phyloP scores from a whole-genome alignment of 179 eudicot species.

The Patellifolia procumbens region DNA sequence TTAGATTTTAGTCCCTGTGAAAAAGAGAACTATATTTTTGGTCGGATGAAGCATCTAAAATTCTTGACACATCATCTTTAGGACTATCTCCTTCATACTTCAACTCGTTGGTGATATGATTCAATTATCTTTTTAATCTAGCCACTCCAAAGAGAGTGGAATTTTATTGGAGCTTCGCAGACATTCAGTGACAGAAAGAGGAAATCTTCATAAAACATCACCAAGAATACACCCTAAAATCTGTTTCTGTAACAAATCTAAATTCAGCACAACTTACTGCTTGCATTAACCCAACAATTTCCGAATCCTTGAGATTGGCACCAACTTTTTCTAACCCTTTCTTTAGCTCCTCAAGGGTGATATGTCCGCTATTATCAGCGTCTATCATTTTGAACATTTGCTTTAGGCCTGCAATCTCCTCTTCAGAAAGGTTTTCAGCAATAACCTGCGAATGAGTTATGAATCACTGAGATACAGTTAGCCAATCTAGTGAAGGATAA shows the following conservation, averaged over 20 bases:
- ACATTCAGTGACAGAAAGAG: not conserved
- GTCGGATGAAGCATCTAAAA: not conserved
- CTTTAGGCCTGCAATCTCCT: constrained; percentile 48
- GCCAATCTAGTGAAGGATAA: not conserved
- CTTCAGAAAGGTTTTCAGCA: constrained; percentile 51
- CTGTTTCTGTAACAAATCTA: not conserved
- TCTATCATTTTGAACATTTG: constrained; percentile 53
- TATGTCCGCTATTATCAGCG: constrained; percentile 45
- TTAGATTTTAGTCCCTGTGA: not conserved
- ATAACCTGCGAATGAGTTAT: constrained; percentile 35
- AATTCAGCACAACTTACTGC: constrained; percentile 39
- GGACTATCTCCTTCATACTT: not conserved
- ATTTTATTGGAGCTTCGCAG: not conserved
- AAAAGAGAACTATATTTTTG: not conserved
- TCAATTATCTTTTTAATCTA: not conserved
- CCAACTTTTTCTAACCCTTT: constrained; percentile 50
- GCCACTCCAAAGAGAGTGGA: not conserved
- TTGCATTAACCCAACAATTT: constrained; percentile 43
- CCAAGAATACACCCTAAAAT: not conserved
- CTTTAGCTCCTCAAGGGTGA: constrained; percentile 49
- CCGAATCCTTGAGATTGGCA: constrained; percentile 43
- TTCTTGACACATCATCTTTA: not conserved
- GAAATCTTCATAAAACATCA: not conserved
- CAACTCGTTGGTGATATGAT: not conserved
- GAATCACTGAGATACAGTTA: not conserved